These are phyloP conservation scores for Leptodermis oblonga DNA, from an alignment of 257 asterid species.

Conservation along the genomic window DNA sequence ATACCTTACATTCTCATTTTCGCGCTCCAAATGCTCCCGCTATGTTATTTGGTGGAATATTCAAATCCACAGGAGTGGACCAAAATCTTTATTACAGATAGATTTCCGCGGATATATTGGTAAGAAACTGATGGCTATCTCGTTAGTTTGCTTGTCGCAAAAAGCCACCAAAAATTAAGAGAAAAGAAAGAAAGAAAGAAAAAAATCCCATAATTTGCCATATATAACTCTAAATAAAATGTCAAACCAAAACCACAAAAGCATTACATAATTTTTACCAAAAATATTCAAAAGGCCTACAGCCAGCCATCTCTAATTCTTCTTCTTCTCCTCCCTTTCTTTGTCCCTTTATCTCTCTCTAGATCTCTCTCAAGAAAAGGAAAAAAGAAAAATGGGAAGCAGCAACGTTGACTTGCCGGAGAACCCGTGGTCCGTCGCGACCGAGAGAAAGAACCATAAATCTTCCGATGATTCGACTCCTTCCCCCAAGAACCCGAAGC, in stretches of 20 bases:
- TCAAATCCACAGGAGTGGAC: not conserved
- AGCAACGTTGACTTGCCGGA: constrained; percentile 14
- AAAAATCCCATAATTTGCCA: not conserved
- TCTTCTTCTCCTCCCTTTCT: too few species aligned
- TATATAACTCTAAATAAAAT: not conserved
- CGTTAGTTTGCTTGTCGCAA: too few species aligned
- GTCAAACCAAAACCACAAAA: not conserved
- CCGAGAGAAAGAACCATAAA: constrained; percentile 1
- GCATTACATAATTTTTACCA: not conserved
- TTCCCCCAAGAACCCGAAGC: constrained; percentile 13
- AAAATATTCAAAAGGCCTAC: not conserved
- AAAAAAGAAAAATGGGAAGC: not conserved
- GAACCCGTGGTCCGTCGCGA: constrained; percentile 20
- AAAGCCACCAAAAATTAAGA: too few species aligned
- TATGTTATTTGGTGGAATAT: too few species aligned
- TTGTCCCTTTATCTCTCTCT: not conserved
- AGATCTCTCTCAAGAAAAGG: not conserved
- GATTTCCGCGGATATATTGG: constrained; percentile 9
- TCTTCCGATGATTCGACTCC: too few species aligned
- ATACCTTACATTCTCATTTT: too few species aligned
- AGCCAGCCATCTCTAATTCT: constrained; percentile 7
- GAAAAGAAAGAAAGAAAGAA: too few species aligned
- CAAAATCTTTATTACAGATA: not conserved
- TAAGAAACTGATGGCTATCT: not conserved
- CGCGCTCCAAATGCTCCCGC: too few species aligned